These are phyloP conservation scores for Eimeria necatrix DNA, from an alignment of 169 alveolate species.

Conservation along the genomic window DNA sequence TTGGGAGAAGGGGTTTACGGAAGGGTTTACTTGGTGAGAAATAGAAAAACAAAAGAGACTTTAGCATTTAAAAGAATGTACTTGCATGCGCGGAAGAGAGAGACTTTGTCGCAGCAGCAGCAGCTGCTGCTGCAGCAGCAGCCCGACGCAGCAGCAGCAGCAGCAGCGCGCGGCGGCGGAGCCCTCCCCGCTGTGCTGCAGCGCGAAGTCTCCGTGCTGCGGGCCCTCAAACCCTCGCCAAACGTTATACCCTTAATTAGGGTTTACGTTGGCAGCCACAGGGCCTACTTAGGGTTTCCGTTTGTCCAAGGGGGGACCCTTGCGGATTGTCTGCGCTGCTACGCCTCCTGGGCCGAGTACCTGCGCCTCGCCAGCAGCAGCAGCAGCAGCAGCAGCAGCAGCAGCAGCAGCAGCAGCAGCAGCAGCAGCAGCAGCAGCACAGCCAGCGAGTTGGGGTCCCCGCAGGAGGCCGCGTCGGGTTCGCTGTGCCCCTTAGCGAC, in stretches of 20 bases:
- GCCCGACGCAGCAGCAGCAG: neutral
- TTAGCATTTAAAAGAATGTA: conserved; percentile 79
- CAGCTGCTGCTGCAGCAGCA: conserved; percentile 16
- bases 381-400: conserved; percentile 41
- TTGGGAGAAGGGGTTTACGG: conserved; percentile 82
- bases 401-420: conserved; percentile 42
- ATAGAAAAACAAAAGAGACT: conserved; percentile 51
- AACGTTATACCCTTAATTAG: conserved; percentile 41
- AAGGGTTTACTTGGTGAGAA: conserved; percentile 58
- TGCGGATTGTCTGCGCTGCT: conserved; percentile 35
- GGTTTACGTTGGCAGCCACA: conserved; percentile 63
- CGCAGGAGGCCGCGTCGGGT: too few species aligned
- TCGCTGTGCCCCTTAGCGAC: too few species aligned
- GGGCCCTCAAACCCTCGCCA: neutral
- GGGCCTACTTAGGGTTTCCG: conserved; percentile 78
- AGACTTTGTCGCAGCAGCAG: conserved; percentile 9
- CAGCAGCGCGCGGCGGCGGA: conserved; percentile 36
- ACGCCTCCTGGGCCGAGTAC: conserved; percentile 53
- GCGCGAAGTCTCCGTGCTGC: conserved; percentile 53
- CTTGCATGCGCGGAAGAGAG: conserved; percentile 55
- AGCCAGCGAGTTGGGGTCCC: too few species aligned
- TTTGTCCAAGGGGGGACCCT: conserved; percentile 76
- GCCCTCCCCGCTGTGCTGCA: conserved; percentile 66
- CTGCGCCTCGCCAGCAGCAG: neutral
- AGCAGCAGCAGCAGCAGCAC: neutral